Conservation (phyloP, 371 early-diverging fungal genomes). For the Rhizopus sp. region DNA sequence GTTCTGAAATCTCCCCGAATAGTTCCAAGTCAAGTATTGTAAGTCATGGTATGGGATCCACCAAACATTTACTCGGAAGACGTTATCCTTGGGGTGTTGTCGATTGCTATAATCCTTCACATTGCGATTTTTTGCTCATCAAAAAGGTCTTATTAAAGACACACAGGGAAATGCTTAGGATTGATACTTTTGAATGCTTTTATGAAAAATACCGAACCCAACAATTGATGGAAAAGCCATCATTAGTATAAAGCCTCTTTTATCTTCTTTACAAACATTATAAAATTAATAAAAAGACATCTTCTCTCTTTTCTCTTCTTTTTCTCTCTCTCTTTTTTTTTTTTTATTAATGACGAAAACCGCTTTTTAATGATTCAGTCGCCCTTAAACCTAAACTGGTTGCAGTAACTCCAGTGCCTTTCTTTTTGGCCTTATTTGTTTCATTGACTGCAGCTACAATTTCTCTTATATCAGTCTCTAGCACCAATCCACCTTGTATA, state of each 20-base stretch:
- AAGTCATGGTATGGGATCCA: background rate
- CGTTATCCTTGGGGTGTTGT: constrained; percentile 98
- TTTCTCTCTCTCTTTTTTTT: constrained; percentile 28
- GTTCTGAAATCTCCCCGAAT: too few species aligned
- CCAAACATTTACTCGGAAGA: constrained; percentile 62
- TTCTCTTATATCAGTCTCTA: constrained; percentile 68
- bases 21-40: too few species aligned
- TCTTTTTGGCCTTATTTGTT: constrained; percentile 52
- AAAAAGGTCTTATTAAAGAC: constrained; percentile 53
- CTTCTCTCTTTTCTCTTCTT: constrained; percentile 28
- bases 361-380: constrained; percentile 42
- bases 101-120: constrained; percentile 78
- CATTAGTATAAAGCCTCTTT: background rate
- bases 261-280: background rate
- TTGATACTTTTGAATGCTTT: constrained; percentile 81
- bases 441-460: constrained; percentile 66
- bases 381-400: constrained; percentile 43
- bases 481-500: constrained; percentile 77
- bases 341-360: constrained; percentile 39
- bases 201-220: constrained; percentile 91
- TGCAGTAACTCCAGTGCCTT: constrained; percentile 37
- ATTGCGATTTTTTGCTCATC: constrained; percentile 79
- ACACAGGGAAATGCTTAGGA: constrained; percentile 82
- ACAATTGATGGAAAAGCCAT: constrained; percentile 49
- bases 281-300: background rate